A percentile compares a stretch with the other conserved stretches of the same genome.
Evolutionary conservation across 805 yeast species (phyloP).

Genomic region (Candida mattraensis): DNA sequence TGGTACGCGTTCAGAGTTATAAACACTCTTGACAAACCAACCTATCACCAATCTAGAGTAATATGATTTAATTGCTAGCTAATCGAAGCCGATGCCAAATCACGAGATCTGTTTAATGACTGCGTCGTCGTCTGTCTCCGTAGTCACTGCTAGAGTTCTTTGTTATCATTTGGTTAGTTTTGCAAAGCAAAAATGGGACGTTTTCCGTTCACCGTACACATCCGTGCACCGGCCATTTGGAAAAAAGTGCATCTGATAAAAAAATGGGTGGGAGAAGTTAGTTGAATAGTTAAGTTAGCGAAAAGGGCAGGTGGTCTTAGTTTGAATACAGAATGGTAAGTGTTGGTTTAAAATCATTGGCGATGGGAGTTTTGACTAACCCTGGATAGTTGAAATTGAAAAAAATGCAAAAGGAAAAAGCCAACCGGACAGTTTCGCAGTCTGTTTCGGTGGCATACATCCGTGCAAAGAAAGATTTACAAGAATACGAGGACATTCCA

Average conservation of each 20-base stretch:
- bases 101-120: no score
- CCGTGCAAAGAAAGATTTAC: conserved; percentile 72
- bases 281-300: no score
- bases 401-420: conserved; percentile 32
- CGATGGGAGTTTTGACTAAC: conserved; percentile 1
- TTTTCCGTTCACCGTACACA: conserved; percentile 5
- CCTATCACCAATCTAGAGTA: no score
- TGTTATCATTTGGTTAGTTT: background rate
- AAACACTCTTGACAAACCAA: no score
- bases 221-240: conserved; percentile 8
- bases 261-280: no score
- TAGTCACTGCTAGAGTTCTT: background rate
- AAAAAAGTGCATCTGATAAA: no score
- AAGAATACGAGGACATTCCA: conserved; percentile 58
- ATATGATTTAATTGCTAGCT: background rate
- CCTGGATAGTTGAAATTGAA: conserved; percentile 28
- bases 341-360: background rate
- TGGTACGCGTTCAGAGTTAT: no score
- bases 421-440: conserved; percentile 14
- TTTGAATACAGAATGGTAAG: conserved; percentile 10
- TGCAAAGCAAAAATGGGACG: no score
- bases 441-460: conserved; percentile 59
- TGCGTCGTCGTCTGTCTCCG: no score
- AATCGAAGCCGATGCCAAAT: no score
- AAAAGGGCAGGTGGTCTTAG: background rate